Percentiles rank a stretch among this genome's conserved stretches.
Conservation (phyloP, 2,329 filamentous ascomycete genomes). For the Aspergillus floridensis region DNA sequence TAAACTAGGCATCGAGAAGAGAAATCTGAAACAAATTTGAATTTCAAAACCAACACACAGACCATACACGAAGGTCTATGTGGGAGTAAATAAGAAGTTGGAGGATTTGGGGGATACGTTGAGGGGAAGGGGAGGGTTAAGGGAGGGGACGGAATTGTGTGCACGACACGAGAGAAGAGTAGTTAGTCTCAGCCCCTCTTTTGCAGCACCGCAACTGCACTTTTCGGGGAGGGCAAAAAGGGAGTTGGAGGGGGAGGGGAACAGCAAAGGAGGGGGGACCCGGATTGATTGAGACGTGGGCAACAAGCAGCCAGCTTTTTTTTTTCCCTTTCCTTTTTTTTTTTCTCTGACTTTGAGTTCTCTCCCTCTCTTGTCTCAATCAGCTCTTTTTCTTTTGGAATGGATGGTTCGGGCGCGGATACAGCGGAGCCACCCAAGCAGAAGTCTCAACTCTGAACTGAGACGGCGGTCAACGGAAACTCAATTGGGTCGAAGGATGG, state of each 20-base stretch:
- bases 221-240: constrained; percentile 6
- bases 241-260: constrained; percentile 1
- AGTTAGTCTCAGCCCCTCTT: constrained; percentile 8
- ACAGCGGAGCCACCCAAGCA: constrained; percentile 11
- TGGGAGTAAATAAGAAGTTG: constrained; percentile 5
- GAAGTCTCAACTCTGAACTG: background rate
- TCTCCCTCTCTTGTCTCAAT: background rate
- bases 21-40: constrained; percentile 20
- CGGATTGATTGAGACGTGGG: background rate
- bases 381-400: background rate
- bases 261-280: background rate
- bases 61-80: constrained; percentile 29
- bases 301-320: background rate
- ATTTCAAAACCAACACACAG: constrained; percentile 13
- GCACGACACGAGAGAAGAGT: background rate
- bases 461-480: constrained; percentile 9
- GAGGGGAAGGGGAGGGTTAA: background rate
- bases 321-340: background rate
- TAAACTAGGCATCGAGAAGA: constrained; percentile 77
- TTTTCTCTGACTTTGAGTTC: background rate
- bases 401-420: constrained; percentile 17
- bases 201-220: background rate
- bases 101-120: background rate
- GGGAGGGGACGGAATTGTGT: background rate
- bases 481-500: constrained; percentile 12